Evolutionary conservation across 208 protist species (phyloP), one percentile per base, ranked within the genome.

Genomic region (Leishmania aethiopica): DNA sequence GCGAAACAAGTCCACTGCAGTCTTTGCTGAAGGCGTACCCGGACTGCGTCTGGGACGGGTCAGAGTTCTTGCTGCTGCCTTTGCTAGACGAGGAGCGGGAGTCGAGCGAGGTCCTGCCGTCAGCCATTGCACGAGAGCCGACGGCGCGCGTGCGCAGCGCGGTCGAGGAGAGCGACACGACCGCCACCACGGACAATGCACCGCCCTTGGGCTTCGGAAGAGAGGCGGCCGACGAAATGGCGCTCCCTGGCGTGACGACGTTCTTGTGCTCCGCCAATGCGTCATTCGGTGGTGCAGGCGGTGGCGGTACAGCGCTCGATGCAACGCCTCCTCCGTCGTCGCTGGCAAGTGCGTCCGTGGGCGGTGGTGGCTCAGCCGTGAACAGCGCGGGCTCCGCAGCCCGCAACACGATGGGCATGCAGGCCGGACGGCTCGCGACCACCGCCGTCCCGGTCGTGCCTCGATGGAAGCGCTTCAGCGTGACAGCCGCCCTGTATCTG

Each of bases 401-500:
- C 8, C 28, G 55, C n/a, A 75, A 35, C 42, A 6, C 47, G 0
- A 28, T 53, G 40, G 51, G 40, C 37, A 13, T 69, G 42, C 35
- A n/a, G 32, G 40, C 15, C 10, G 22, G 17, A 40, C 53, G 49
- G 28, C 59, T 67, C 0, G 62, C 55, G 3, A 51, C 35, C 47
- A 49, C 28, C 42, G 37, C 15, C 19, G 71, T 17, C 55, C 70
- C 64, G 37, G 73, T 82, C 3, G 81, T 92, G 28, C 86, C 88
- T n/a, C 67, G 75, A 49, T 96, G 91, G 93, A 81, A 82, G 76
- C 79, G 86, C 25, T 95, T 92, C 80, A 80, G 79, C 75, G 88
- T 86, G 19, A 78, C 84, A 1, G 86, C 87, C 15, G 86, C 91
- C 25, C 80, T 96, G 22, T 94, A 95, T 75, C 78, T 91, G 37